phyloP scores from a whole-genome alignment of 257 asterid genomes.

The Haberlea rhodopensis region DNA sequence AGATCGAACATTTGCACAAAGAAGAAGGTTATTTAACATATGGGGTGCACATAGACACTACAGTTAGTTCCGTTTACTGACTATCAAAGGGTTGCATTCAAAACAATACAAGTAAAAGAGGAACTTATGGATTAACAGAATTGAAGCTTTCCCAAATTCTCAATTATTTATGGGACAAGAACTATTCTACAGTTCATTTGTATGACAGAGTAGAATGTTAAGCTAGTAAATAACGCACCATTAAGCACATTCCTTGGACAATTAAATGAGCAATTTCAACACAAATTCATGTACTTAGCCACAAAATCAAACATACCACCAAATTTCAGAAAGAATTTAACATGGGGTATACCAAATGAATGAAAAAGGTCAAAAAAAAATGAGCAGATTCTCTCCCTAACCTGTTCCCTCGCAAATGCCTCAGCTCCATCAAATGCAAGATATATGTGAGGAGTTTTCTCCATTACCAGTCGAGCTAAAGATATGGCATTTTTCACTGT shows the following conservation, averaged over 20 bases:
- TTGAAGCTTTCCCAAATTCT: too few species aligned
- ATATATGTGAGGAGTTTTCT: slow-evolving; percentile 88
- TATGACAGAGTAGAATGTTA: too few species aligned
- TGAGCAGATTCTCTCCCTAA: slow-evolving; percentile 29
- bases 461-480: slow-evolving; percentile 93
- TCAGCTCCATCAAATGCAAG: slow-evolving; percentile 94
- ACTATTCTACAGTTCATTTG: too few species aligned
- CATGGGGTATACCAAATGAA: slow-evolving; percentile 7
- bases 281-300: not conserved
- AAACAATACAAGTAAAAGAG: not conserved
- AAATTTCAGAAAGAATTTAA: not conserved
- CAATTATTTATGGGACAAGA: too few species aligned
- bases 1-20: not conserved
- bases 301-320: not conserved
- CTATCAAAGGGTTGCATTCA: not conserved
- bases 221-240: too few species aligned
- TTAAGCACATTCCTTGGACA: not conserved
- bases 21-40: slow-evolving; percentile 8
- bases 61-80: not conserved
- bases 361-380: not conserved
- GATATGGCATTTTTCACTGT: slow-evolving; percentile 80
- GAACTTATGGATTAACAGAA: too few species aligned
- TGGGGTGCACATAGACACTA: slow-evolving; percentile 6
- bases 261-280: not conserved
- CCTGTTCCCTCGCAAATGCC: slow-evolving; percentile 88